Evolutionary conservation across 495 filamentous ascomycete genomes (phyloP).

Genomic region (Xylaria venustula): DNA sequence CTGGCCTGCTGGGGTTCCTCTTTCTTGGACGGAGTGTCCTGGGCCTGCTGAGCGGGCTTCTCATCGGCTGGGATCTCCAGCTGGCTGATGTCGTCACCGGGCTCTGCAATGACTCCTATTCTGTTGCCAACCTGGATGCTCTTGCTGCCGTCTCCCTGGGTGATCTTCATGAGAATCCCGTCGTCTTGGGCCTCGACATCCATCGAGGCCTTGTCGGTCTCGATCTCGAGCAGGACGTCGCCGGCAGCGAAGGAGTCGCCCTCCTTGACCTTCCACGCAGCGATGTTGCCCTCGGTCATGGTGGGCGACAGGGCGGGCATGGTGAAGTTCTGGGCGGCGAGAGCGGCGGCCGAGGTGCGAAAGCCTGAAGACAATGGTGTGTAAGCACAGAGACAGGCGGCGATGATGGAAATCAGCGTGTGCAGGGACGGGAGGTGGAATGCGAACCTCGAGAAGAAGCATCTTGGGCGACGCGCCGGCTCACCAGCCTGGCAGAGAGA

Average conservation of each 20-base stretch:
- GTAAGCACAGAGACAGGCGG: neutral
- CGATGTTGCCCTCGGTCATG: constrained; percentile 84
- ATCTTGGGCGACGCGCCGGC: constrained; percentile 49
- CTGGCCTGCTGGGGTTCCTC: constrained; percentile 22
- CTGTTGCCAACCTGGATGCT: constrained; percentile 66
- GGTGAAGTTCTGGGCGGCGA: constrained; percentile 73
- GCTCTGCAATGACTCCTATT: constrained; percentile 75
- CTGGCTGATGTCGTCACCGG: constrained; percentile 67
- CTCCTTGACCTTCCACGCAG: constrained; percentile 74
- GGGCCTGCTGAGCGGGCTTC: constrained; percentile 32
- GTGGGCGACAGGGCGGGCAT: constrained; percentile 87
- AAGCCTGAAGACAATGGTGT: constrained; percentile 49
- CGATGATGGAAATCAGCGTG: neutral
- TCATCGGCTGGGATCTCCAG: constrained; percentile 69
- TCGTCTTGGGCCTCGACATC: constrained; percentile 88
- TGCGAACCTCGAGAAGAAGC: constrained; percentile 49
- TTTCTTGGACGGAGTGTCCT: constrained; percentile 32
- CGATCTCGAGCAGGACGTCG: constrained; percentile 80
- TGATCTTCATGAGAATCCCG: constrained; percentile 75
- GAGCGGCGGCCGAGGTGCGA: constrained; percentile 52
- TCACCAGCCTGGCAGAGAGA: constrained; percentile 48
- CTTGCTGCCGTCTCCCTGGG: constrained; percentile 67
- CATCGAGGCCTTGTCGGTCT: constrained; percentile 88
- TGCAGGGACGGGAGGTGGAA: neutral
- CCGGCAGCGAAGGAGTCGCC: constrained; percentile 73